Percentiles rank a stretch among this genome's conserved stretches.
Evolutionary conservation across 2,329 filamentous ascomycete genomes (phyloP).

Genomic region (Myotisia sp.): DNA sequence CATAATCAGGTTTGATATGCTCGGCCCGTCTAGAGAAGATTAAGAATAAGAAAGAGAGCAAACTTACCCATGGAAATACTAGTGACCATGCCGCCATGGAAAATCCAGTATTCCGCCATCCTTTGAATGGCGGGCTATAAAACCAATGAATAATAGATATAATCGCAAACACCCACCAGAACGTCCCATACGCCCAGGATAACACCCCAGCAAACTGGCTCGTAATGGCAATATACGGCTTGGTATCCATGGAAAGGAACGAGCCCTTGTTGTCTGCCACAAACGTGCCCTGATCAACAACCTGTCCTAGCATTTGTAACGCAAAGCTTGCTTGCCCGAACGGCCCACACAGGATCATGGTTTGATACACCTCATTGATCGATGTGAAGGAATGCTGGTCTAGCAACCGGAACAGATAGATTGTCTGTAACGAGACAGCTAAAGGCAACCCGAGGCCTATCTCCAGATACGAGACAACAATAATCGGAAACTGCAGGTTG

Average conservation of each 20-base stretch:
- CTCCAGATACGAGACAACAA: conserved; percentile 30
- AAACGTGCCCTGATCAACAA: conserved; percentile 20
- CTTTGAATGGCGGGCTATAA: conserved; percentile 13
- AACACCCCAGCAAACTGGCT: conserved; percentile 28
- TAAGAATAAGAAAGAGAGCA: not conserved
- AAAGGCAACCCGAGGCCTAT: conserved; percentile 23
- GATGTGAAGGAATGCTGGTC: conserved; percentile 15
- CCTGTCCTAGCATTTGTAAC: conserved; percentile 25
- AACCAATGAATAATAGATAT: conserved; percentile 21
- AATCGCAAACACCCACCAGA: conserved; percentile 32
- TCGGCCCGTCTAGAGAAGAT: not conserved
- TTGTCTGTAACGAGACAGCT: conserved; percentile 19
- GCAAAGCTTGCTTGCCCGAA: conserved; percentile 30
- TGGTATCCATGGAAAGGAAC: conserved; percentile 23
- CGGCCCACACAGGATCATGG: conserved; percentile 30
- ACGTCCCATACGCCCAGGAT: conserved; percentile 28
- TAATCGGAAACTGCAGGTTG: conserved; percentile 24
- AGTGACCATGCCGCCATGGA: conserved; percentile 23
- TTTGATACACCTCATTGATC: conserved; percentile 20
- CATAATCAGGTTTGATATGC: not conserved
- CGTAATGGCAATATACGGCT: conserved; percentile 18
- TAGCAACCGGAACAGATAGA: conserved; percentile 24
- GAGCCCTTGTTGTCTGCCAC: conserved; percentile 21
- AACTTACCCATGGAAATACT: conserved; percentile 28
- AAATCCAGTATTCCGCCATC: conserved; percentile 16